Base-by-base conservation (phyloP, 2,329 filamentous ascomycete genomes). In the Talaromyces albobiverticillius region DNA sequence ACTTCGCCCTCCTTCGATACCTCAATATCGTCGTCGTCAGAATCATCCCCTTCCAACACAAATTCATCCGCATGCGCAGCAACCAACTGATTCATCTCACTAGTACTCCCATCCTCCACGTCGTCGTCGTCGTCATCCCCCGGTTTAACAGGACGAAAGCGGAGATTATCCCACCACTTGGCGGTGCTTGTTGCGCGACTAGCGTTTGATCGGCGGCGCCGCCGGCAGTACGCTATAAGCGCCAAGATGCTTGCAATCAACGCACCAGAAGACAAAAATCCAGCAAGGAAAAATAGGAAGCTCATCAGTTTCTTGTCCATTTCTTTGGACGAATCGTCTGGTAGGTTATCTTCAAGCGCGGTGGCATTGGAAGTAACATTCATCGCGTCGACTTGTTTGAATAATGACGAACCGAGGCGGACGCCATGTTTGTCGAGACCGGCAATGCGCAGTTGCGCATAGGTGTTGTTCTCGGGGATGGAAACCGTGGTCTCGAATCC, bases 401-500 rank as follows among this genome's bases (percentile, higher is more conserved):
- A 45, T 10, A 31, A 23, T 2, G 49, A 51, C 16, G 40, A 20
- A 45, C 49, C 49, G 2, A 51, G 16, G 13, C 40, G 49, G 26
- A 34, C 25, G 14, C 49, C 49, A 2, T 8, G n/a, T 14, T 51
- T 40, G 18, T 45, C 41, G 3, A 51, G 8, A 4, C 40, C 49
- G 9, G 16, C 40, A 1, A 51, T 29, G 45, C 49, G 49, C 9
- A 51, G 29, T 32, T 51, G 40, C 18, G 38, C 18, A n/a, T 22
- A 51, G 13, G 40, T 36, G 40, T 32, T 43, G 9, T 22, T n/a
- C 16, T 25, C 16, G 26, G 49, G 49, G 9, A 51, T 51, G 14
- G 20, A 11, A 25, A 51, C 34, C n/a, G 31, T n/a, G 13, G 49
- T 51, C 18, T 51, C 49, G 20, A 51, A 51, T n/a, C 49, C 49